A percentile compares a stretch with the other conserved stretches of the same genome.
These are phyloP conservation scores for Suhomyces taliae DNA, from an alignment of 1,139 yeast species.

Conservation along the genomic window DNA sequence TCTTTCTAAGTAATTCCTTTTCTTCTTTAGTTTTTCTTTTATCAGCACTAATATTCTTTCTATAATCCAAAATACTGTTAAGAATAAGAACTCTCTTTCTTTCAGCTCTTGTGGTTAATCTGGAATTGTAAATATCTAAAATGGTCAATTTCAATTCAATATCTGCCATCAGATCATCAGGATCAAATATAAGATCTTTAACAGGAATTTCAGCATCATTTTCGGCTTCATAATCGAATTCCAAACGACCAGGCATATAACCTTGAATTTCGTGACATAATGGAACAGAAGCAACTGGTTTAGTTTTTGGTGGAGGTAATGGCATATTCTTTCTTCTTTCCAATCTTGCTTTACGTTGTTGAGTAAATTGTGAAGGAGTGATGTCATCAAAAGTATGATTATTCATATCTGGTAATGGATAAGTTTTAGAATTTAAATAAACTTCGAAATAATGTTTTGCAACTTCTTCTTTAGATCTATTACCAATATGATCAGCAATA, in stretches of 20 bases:
- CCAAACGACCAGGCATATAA: constrained; percentile 97
- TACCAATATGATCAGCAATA: constrained; percentile 91
- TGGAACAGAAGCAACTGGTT: constrained; percentile 91
- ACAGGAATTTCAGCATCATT: constrained; percentile 94
- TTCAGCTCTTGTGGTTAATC: constrained; percentile 90
- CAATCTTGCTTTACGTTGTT: constrained; percentile 66
- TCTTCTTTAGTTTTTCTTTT: constrained; percentile 88
- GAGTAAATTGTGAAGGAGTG: constrained; percentile 68
- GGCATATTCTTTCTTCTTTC: constrained; percentile 66
- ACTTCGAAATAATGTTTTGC: constrained; percentile 73
- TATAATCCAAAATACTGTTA: constrained; percentile 78
- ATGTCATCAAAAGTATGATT: constrained; percentile 52
- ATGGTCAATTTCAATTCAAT: constrained; percentile 86
- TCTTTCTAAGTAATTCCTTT: constrained; percentile 69
- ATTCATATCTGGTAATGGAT: constrained; percentile 82
- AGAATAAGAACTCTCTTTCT: constrained; percentile 78
- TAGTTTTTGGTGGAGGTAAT: constrained; percentile 74
- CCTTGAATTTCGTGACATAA: constrained; percentile 97
- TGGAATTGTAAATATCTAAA: constrained; percentile 83
- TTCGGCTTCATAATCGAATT: constrained; percentile 93
- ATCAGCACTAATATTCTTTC: constrained; percentile 72
- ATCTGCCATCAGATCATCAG: constrained; percentile 86
- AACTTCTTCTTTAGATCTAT: constrained; percentile 88
- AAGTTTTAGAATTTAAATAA: constrained; percentile 66
- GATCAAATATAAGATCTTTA: constrained; percentile 93